Evolutionary conservation across 805 yeast species (phyloP).

Genomic region (Saturnispora saitoi): DNA sequence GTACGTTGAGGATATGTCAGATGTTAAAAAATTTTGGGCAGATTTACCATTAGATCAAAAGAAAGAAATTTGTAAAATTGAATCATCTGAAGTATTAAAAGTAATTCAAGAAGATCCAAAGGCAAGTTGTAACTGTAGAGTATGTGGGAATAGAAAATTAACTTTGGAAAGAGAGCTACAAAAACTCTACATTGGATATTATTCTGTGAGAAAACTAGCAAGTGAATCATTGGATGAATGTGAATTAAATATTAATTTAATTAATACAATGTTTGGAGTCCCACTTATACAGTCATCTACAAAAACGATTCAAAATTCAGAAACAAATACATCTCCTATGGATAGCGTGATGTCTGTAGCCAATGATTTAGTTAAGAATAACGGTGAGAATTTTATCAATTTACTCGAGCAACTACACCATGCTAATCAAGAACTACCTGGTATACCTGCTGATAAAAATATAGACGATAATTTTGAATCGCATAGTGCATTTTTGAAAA

Average conservation of each 20-base stretch:
- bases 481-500: background rate
- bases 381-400: conserved; percentile 69
- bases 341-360: conserved; percentile 42
- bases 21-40: conserved; percentile 57
- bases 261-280: conserved; percentile 23
- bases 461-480: background rate
- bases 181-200: conserved; percentile 60
- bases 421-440: conserved; percentile 19
- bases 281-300: conserved; percentile 6
- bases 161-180: conserved; percentile 73
- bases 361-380: conserved; percentile 67
- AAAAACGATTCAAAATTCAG: conserved; percentile 2
- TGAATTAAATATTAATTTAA: conserved; percentile 22
- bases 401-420: conserved; percentile 72
- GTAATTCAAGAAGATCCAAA: conserved; percentile 54
- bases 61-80: conserved; percentile 51
- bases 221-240: conserved; percentile 32
- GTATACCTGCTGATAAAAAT: background rate
- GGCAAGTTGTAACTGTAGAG: conserved; percentile 57
- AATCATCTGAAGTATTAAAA: conserved; percentile 59
- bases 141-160: conserved; percentile 66
- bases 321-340: background rate
- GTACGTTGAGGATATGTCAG: conserved; percentile 43
- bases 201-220: conserved; percentile 34
- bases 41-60: conserved; percentile 53